A percentile compares a stretch with the other conserved stretches of the same genome.
Conservation (phyloP, 2,329 filamentous ascomycete genomes). For the Penicillium sclerotiorum region DNA sequence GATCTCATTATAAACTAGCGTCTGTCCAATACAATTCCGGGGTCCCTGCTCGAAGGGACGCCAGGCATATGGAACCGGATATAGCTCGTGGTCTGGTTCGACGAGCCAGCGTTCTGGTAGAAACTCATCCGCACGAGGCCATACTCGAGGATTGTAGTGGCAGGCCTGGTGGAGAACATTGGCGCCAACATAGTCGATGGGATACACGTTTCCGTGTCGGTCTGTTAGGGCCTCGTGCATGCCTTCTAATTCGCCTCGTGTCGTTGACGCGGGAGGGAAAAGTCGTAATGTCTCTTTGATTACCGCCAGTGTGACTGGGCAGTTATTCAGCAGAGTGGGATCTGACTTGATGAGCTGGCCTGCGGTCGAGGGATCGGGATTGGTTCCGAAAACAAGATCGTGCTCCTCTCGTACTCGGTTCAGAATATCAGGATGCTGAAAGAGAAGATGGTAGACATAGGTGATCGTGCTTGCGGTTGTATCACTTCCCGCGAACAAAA, state of each 20-base stretch:
- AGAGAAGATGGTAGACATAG: constrained; percentile 1
- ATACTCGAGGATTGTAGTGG: not conserved
- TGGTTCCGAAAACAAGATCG: not conserved
- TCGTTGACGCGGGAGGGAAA: constrained; percentile 1
- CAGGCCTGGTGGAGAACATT: not conserved
- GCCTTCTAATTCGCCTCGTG: not conserved
- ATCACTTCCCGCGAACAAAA: constrained; percentile 1
- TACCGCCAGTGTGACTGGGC: not conserved
- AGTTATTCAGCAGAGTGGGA: not conserved
- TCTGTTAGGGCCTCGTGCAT: not conserved
- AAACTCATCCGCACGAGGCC: not conserved
- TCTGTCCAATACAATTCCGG: constrained; percentile 3
- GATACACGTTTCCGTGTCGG: not conserved
- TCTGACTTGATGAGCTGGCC: not conserved
- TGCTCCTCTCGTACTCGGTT: not conserved
- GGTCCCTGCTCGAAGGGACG: constrained; percentile 3
- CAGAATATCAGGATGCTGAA: not conserved
- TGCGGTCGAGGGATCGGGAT: not conserved
- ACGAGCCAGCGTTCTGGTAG: constrained; percentile 3
- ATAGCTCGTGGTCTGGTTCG: not conserved
- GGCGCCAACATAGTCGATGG: not conserved
- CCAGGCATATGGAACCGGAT: not conserved
- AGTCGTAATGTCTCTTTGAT: constrained; percentile 1
- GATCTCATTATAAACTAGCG: constrained; percentile 3
- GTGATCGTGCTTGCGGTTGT: not conserved